Evolutionary conservation across 495 filamentous ascomycete species (phyloP), one percentile per base, ranked within the genome.

Genomic region (Recurvomyces mirabilis): DNA sequence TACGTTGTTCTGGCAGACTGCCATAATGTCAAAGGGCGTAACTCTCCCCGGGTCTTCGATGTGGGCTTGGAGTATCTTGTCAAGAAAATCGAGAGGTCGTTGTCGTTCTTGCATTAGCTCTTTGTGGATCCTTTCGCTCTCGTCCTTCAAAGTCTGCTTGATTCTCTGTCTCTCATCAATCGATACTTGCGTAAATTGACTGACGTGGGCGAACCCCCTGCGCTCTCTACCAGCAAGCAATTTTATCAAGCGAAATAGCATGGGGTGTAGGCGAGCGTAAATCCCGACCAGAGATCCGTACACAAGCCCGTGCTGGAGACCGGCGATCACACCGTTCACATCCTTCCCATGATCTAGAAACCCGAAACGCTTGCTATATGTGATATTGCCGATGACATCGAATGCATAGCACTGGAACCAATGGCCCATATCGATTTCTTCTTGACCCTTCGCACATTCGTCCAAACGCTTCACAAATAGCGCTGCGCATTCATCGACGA

Each of bases 401-500:
- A 47, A 46, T 3, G 56, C 53, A 18, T 47, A 59, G 29, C 43
- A 53, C 15, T 53, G 44, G 12, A 56, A 37, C 56, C 56, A 59
- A 18, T 70, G 60, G 0, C 63, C 64, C 2, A 79, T 59, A 47
- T 79, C 64, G 9, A 72, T 53, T 1, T 29, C 28, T 15, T 61
- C 29, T 0, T 54, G 56, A 1, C 41, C 53, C 1, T 59, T 46
- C 0, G 69, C 60, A 29, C 69, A 61, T 33, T 73, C 68, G 0
- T 37, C 33, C 17, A 78, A 52, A n/a, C 69, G 61, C 22, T 62
- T 37, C 14, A 37, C 43, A 32, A 81, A 68, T 1, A 78, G 38
- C 9, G 65, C 65, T 11, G 64, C 65, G 42, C 68, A 74, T 6
- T 68, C 57, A 42, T 79, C 68, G 4, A 74, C 74, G 37, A 68